These are phyloP conservation scores for Urostyla sp. DNA, from an alignment of 73 alveolate species.

Conservation along the genomic window DNA sequence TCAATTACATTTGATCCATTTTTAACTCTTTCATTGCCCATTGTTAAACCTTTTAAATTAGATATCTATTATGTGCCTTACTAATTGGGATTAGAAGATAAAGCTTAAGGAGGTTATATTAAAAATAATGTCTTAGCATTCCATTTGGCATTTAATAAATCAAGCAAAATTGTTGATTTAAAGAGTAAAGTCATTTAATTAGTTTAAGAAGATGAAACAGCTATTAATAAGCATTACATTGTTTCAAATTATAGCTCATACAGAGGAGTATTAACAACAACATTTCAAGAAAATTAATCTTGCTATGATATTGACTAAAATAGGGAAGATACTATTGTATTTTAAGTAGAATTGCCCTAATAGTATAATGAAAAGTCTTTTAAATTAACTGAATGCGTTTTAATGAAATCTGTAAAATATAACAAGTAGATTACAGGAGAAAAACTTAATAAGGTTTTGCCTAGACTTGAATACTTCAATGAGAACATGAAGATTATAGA, in stretches of 20 bases:
- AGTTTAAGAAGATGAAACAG: neutral
- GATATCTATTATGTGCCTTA: slow-evolving; percentile 12
- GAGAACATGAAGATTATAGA: slow-evolving; percentile 29
- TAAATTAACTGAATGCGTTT: slow-evolving; percentile 2
- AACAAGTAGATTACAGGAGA: slow-evolving; percentile 25
- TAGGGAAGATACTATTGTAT: slow-evolving; percentile 31
- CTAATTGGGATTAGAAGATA: neutral
- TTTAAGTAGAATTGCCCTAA: neutral
- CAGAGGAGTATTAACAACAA: slow-evolving; percentile 1
- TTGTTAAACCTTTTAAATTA: slow-evolving; percentile 45
- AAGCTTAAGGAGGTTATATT: neutral
- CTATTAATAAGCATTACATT: neutral
- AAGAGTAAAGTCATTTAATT: neutral
- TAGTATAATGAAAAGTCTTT: neutral
- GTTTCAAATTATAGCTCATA: neutral
- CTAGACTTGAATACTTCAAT: slow-evolving; percentile 16
- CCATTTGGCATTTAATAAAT: slow-evolving; percentile 6
- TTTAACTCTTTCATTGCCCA: slow-evolving; percentile 76
- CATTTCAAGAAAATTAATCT: slow-evolving; percentile 12
- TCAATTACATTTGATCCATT: slow-evolving; percentile 90
- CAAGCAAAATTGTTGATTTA: slow-evolving; percentile 5
- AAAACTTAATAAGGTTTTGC: neutral
- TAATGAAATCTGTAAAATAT: slow-evolving; percentile 34
- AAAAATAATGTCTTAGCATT: neutral
- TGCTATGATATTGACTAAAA: slow-evolving; percentile 28